Base-by-base conservation (phyloP, 495 filamentous ascomycete species). In the Gamarada debralockiae region DNA sequence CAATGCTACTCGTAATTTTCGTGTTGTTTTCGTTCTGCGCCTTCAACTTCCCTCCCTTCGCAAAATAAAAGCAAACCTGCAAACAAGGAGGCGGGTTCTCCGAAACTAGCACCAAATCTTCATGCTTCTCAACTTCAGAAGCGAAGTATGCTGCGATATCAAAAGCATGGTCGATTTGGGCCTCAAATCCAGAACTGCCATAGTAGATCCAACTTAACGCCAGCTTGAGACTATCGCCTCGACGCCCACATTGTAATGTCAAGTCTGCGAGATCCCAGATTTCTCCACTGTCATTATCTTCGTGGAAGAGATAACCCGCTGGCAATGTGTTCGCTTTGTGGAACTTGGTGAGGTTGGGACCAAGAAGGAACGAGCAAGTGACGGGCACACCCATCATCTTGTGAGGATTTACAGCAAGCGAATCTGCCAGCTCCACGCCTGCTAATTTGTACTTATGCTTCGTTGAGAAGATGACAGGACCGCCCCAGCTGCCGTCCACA, bases 31-130 rank as follows among this genome's bases (percentile, higher is more conserved):
- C 78, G n/a, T 61, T 66, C 7, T 75, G 72, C 31, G 70, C 68
- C 0, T 65, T 62, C 59, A 89, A 58, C 56, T 67, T 52, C 4
- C 82, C 79, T 21, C 71, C 74, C 0, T 81, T 80, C 0, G 81
- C 81, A 60, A 87, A 92, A 65, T 93, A 95, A 65, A 96, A 97
- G 71, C 92, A 97, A 15, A 97, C 88, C 73, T 97, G 92, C 60
- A 95, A 70, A 70, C 91, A 97, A 5, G 90, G 90, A 36, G 89
- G 86, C 41, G 90, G 88, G 53, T 87, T 83, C 48, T 82, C 72
- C 18, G 81, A 85, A 8, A 95, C 77, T 31, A 95, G 76, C 37
- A 80, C 69, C 60, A 97, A 85, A 61, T 92, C 70, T 1, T 65
- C 56, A 23, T 74, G 66, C 25, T 71, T 40, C 2, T 66, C 65